Evolutionary conservation across 2,329 filamentous ascomycete genomes (phyloP).

Genomic region (Alternaria conjuncta): DNA sequence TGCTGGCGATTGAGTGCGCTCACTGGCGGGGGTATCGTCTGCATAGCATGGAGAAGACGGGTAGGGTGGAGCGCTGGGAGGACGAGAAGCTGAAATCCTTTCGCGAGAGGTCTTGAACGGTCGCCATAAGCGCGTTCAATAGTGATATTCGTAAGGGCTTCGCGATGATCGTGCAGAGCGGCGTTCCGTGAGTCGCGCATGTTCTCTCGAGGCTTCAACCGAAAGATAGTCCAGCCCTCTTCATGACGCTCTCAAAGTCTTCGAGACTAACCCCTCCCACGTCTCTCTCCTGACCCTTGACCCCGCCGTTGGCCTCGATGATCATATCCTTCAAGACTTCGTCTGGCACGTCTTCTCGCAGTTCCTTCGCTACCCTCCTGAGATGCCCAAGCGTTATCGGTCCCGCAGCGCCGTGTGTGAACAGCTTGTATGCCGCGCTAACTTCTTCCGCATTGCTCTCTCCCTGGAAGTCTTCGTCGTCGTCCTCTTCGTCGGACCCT

Average conservation of each 20-base stretch:
- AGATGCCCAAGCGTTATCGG: slow-evolving; percentile 84
- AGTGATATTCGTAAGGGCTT: neutral
- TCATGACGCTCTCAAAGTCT: slow-evolving; percentile 89
- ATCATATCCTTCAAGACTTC: slow-evolving; percentile 92
- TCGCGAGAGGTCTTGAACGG: neutral
- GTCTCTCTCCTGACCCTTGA: slow-evolving; percentile 60
- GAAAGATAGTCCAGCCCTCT: slow-evolving; percentile 77
- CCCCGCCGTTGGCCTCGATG: slow-evolving; percentile 86
- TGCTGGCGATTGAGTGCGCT: neutral
- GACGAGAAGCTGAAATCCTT: neutral
- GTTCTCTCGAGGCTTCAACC: slow-evolving; percentile 57
- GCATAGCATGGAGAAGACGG: too few relatives aligned
- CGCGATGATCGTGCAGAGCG: neutral
- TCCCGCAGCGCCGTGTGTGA: slow-evolving; percentile 65
- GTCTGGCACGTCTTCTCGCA: slow-evolving; percentile 86
- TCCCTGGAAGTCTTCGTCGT: slow-evolving; percentile 39
- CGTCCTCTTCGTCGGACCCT: slow-evolving; percentile 50
- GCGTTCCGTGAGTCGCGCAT: neutral
- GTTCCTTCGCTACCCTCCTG: slow-evolving; percentile 75
- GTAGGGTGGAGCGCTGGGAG: neutral
- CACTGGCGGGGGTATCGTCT: neutral
- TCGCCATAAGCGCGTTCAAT: neutral
- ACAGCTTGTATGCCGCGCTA: slow-evolving; percentile 80
- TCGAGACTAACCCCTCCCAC: slow-evolving; percentile 72
- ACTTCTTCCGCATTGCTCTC: slow-evolving; percentile 67